phyloP scores from a whole-genome alignment of 1,284 basidiomycete species.

The Trametes pubescens region DNA sequence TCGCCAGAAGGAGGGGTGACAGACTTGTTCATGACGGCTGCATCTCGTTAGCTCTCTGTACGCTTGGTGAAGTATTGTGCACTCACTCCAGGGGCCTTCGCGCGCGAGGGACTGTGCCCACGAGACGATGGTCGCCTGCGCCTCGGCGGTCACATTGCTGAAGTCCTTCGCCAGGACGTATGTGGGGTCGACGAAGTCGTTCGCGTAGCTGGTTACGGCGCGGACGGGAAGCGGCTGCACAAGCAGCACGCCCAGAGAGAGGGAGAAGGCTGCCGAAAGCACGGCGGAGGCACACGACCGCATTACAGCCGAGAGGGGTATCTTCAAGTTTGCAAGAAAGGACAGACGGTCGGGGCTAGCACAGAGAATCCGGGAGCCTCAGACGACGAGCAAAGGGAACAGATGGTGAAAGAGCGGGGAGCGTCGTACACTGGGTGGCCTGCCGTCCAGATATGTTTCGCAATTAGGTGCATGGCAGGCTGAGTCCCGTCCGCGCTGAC shows the following conservation, averaged over 20 bases:
- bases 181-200: constrained; percentile 62
- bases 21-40: constrained; percentile 51
- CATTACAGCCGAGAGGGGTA: background rate
- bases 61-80: background rate
- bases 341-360: constrained; percentile 15
- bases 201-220: constrained; percentile 54
- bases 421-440: background rate
- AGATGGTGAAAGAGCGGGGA: background rate
- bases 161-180: constrained; percentile 54
- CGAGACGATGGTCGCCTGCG: constrained; percentile 52
- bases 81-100: constrained; percentile 62
- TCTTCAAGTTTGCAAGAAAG: constrained; percentile 12
- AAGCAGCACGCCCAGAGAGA: constrained; percentile 16
- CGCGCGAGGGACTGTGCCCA: constrained; percentile 55
- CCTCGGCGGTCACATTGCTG: constrained; percentile 49
- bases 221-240: constrained; percentile 26
- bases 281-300: constrained; percentile 2
- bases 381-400: background rate
- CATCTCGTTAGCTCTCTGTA: background rate
- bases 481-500: background rate
- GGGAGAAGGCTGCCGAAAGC: constrained; percentile 10
- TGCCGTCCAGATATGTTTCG: constrained; percentile 14
- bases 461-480: background rate
- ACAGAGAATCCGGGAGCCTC: background rate
- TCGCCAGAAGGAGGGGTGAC: constrained; percentile 52